Percentiles rank a stretch among this genome's conserved stretches.
Conservation (phyloP, 257 asterid genomes). For the Paraleonurus japonicus region DNA sequence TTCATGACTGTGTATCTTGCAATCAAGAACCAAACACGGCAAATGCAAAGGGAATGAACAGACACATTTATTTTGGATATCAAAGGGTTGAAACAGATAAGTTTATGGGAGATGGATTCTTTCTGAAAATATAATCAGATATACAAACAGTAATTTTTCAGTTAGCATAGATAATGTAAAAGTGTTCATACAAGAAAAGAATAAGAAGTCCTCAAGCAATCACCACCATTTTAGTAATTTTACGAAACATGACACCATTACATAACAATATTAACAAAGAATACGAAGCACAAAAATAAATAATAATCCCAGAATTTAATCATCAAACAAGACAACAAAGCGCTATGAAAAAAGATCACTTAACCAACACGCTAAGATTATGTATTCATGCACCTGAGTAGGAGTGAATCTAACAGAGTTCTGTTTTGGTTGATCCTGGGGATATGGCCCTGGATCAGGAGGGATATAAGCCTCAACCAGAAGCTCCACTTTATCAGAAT, state of each 20-base stretch:
- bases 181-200: not conserved
- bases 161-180: not conserved
- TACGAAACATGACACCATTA: not conserved
- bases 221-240: not conserved
- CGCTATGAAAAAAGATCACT: not conserved
- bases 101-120: not conserved
- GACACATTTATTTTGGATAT: not conserved
- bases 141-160: not conserved
- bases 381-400: conserved; percentile 69
- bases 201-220: not conserved
- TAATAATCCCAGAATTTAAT: not conserved
- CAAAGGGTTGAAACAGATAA: conserved; percentile 1
- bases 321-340: not conserved
- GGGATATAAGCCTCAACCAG: conserved; percentile 80
- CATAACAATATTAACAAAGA: not conserved
- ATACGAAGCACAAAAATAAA: conserved; percentile 5
- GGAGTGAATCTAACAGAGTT: conserved; percentile 91
- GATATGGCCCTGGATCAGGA: conserved; percentile 98
- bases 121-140: conserved; percentile 1
- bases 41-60: not conserved
- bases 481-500: conserved; percentile 61
- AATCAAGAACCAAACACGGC: conserved; percentile 4
- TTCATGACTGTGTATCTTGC: not conserved
- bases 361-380: conserved; percentile 9
- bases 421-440: conserved; percentile 95